Base-by-base conservation (phyloP, 192 early-diverging fungal species). In the Glomus cerebriforme region DNA sequence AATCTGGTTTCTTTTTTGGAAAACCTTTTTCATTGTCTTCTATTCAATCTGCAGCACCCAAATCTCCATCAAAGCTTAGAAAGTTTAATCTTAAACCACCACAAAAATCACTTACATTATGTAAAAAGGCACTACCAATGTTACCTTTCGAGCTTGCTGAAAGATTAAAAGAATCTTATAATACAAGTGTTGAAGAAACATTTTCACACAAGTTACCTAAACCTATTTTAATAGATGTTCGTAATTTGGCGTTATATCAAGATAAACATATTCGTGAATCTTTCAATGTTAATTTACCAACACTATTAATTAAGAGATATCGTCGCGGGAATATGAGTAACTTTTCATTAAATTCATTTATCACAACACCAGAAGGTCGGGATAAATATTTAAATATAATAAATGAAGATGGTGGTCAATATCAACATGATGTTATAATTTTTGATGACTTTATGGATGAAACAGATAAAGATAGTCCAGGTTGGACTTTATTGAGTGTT, bases 261-360 rank as follows among this genome's bases (percentile, higher is more conserved):
- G 81, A 82, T 24, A 15, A 81, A 35, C 85, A 84, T 24, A 85
- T 90, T 35, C 63, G 64, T 7, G 75, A 85, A 58, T 85, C 88
- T 24, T 84, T 89, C 35, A 86, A 89, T 80, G 86, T 89, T 34
- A 89, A 89, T 75, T 34, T 89, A 43, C 88, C 88, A 6, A 85
- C 88, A 24, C 76, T 89, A 13, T 60, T 89, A 4, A 85, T 87
- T 65, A 85, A 87, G 67, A 80, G 88, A 43, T 89, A 87, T 69
- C 79, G 82, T 3, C 75, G 85, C 39, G 86, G 86, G 29, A 83
- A 85, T 2, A 80, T 89, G 12, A 79, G 84, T 3, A 84, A 86
- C 15, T 89, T 88, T 74, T 85, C 81, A 22, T 39, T 88, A 13
- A 84, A 87, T 66, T 86, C 83, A 54, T 88, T 88, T 64, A 86